Conservation (phyloP, 2,329 filamentous ascomycete genomes). For the Pseudocercospora fijiensis region DNA sequence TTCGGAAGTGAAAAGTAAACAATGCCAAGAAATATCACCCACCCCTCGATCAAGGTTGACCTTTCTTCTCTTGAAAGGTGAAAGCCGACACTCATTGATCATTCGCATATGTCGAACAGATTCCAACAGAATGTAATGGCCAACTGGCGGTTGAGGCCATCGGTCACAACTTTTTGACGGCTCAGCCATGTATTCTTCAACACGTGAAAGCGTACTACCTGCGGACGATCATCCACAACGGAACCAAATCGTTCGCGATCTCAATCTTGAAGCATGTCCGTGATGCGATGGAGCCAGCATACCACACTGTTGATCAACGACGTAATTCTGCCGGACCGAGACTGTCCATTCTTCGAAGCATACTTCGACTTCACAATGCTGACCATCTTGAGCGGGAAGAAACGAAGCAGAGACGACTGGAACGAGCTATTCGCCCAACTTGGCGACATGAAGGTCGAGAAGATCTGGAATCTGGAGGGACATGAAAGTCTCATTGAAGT, state of each 20-base stretch:
- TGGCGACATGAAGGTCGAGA: background rate
- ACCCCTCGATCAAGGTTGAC: background rate
- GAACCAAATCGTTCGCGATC: background rate
- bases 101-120: background rate
- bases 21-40: background rate
- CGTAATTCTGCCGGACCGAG: too few relatives aligned
- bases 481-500: background rate
- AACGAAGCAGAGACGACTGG: background rate
- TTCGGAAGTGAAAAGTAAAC: background rate
- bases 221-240: background rate
- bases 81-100: background rate
- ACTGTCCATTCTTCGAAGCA: background rate
- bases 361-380: background rate
- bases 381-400: background rate
- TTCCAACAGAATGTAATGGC: background rate
- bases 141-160: background rate
- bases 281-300: background rate
- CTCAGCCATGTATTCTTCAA: background rate
- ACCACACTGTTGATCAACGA: background rate
- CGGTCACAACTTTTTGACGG: background rate
- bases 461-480: background rate
- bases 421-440: background rate
- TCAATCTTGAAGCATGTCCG: background rate
- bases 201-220: background rate
- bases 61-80: too few relatives aligned